Base-by-base conservation (phyloP, 352 stramenopile species). In the Phytophthora constricta region DNA sequence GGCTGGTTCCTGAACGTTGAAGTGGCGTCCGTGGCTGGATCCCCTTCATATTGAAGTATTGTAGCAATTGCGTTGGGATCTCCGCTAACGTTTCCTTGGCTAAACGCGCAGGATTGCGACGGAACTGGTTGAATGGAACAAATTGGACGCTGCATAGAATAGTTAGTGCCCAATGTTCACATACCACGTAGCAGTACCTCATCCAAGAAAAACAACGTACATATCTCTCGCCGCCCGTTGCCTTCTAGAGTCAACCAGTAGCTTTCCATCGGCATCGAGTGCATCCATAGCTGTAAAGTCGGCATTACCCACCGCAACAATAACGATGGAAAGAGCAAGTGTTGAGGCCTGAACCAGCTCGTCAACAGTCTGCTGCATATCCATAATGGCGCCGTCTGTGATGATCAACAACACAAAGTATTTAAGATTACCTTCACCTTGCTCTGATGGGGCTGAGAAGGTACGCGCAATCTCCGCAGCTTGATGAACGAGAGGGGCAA, bases 341-440 rank as follows among this genome's bases (percentile, higher is more conserved):
- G 74, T 76, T 13, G 80, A 91, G 17, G 86, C 86, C 20, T 72
- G 64, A n/a, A 89, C 79, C 22, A 96, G 72, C 37, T 82, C 86
- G 33, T 91, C 76, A 53, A 92, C 77, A 7, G 86, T 96, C 26
- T 71, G 68, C 50, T 88, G 74, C 77, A 94, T 89, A 62, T 95
- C 82, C 81, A 92, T 91, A 61, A 91, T 91, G 17, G 68, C 77
- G 19, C 85, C 87, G 51, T 92, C 76, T 20, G 84, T 92, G 49
- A 93, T 82, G 60, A 90, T 91, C 10, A 89, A 57, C 25, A 91
- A 70, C 61, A 90, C 84, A 57, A 87, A 93, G 60, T 87, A 96
- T 70, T 90, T 93, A 55, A 86, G 80, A 51, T 72, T 83, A 58
- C 39, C 50, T 22, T 20, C 51, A 10, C 54, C 48, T 57, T 70